Base-by-base conservation (phyloP, 768 basidiomycete genomes). In the Suillus fuscotomentosus region DNA sequence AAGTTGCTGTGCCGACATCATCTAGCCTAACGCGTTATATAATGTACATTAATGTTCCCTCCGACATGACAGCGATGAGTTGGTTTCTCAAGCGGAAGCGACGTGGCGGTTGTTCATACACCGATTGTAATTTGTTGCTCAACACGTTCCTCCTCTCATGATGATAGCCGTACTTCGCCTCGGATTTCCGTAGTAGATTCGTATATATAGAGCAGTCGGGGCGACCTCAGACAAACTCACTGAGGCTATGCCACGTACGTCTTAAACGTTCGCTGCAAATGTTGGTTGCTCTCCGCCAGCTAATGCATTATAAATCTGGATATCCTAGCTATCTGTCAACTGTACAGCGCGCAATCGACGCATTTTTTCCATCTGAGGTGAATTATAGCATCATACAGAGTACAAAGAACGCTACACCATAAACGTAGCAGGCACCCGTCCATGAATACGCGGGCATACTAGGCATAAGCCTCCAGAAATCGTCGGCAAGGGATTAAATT, bases 401-500 rank as follows among this genome's bases (percentile, higher is more conserved):
- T 59, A 59, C 57, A 59, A 17, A 57, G 24, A 59, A 27, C 11
- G 41, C 57, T 31, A 59, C 57, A 43, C 17, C 15, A 42, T 59
- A 59, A 20, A 59, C 42, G 57, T 59, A 62, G 48, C 61, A 53
- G 15, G 27, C 39, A n/a, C 61, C 61, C 48, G 48, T 60, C 56
- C 20, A 22, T 51, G 34, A 10, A 27, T 62, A 62, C 36, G 8
- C 27, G 55, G 41, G 61, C 7, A 60, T 38, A 53, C 51, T 31
- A 38, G 48, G 39, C 41, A 62, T 22, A 38, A 62, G 34, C 27
- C 34, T 55, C 72, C 63, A 27, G 39, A 42, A 42, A 43, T n/a
- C 41, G 24, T 22, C 24, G 39, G 15, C 5, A 57, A 24, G 11
- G 24, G 3, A 59, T 59, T 59, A 59, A 59, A 42, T 59, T 59